Evolutionary conservation across 2,329 filamentous ascomycete species (phyloP).

Genomic region (Cladosporium sp.): DNA sequence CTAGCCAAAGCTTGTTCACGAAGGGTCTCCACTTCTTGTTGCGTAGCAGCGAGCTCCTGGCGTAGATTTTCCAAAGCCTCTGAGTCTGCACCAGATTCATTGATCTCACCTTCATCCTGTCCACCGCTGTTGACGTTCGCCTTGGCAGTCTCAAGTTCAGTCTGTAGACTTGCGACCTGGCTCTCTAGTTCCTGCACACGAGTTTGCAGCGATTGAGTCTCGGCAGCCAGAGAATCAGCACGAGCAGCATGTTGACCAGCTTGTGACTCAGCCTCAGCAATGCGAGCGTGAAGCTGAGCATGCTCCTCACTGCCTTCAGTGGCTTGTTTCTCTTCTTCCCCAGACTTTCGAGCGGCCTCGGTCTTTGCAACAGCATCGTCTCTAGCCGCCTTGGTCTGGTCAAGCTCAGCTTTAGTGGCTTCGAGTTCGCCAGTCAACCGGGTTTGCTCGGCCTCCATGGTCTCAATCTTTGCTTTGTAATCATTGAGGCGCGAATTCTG

Average conservation of each 20-base stretch:
- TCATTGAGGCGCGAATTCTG: slow-evolving; percentile 60
- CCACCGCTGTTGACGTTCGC: slow-evolving; percentile 6
- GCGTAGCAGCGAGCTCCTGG: slow-evolving; percentile 40
- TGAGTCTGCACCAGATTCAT: slow-evolving; percentile 15
- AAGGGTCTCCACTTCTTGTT: slow-evolving; percentile 44
- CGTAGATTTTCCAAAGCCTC: slow-evolving; percentile 34
- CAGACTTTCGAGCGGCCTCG: slow-evolving; percentile 1
- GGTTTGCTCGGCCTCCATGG: slow-evolving; percentile 59
- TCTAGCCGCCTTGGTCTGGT: slow-evolving; percentile 58
- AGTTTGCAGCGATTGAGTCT: slow-evolving; percentile 53
- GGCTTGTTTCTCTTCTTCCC: slow-evolving; percentile 34
- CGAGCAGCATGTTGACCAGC: slow-evolving; percentile 36
- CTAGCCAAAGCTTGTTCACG: slow-evolving; percentile 32
- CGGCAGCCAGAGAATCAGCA: slow-evolving; percentile 32
- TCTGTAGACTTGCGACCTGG: slow-evolving; percentile 45
- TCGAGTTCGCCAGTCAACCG: slow-evolving; percentile 58
- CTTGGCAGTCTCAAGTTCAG: slow-evolving; percentile 35
- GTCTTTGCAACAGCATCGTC: slow-evolving; percentile 55
- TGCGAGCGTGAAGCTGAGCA: slow-evolving; percentile 32
- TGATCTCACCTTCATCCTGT: slow-evolving; percentile 14
- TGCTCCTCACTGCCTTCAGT: slow-evolving; percentile 30
- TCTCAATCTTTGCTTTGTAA: slow-evolving; percentile 46
- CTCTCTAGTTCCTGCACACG: slow-evolving; percentile 61
- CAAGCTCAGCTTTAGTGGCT: slow-evolving; percentile 31
- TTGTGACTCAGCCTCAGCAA: slow-evolving; percentile 38